Evolutionary conservation across 306 rosid genomes (phyloP).

Genomic region (Corylus avellana): DNA sequence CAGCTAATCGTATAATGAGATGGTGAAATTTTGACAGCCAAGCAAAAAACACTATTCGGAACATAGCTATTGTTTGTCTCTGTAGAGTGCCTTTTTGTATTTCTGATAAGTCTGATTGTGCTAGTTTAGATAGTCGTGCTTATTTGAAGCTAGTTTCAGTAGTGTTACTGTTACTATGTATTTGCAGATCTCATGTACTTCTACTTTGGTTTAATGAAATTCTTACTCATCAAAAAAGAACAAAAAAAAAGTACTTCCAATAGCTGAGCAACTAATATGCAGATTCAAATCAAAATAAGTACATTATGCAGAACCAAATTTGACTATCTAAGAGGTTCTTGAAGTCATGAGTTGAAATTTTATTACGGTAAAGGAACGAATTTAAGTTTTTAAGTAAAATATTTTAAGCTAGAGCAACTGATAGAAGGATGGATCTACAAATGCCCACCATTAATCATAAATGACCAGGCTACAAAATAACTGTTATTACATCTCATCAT

Average conservation of each 20-base stretch:
- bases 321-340: neutral
- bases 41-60: neutral
- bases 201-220: neutral
- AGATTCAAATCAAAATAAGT: neutral
- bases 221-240: neutral
- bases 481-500: neutral
- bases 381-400: neutral
- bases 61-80: neutral
- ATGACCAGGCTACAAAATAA: neutral
- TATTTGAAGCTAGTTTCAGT: neutral
- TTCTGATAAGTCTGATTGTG: too few relatives aligned
- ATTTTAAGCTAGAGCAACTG: neutral
- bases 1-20: neutral
- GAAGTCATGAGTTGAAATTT: too few relatives aligned
- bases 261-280: neutral
- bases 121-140: neutral
- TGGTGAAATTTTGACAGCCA: neutral
- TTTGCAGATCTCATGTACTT: neutral
- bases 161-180: neutral
- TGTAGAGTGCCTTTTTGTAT: neutral
- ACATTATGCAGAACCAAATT: slow-evolving; percentile 6
- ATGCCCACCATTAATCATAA: neutral
- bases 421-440: neutral
- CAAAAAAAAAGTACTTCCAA: neutral
- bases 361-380: neutral